Evolutionary conservation across 2,329 filamentous ascomycete genomes (phyloP).

Genomic region (Colletotrichum godetiae): DNA sequence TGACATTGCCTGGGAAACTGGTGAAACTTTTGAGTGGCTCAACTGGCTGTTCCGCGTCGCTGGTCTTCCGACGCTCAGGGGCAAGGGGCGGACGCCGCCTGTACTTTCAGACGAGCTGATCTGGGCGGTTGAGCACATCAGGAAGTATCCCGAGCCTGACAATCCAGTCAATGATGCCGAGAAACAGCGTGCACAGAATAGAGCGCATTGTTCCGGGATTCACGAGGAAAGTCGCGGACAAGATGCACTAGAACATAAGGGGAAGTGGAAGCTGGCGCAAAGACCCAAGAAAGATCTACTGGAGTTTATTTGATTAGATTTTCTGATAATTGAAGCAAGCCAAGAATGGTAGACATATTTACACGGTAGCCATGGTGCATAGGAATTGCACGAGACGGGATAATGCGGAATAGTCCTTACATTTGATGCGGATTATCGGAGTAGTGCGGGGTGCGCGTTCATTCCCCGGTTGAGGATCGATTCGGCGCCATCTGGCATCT

Average conservation of each 20-base stretch:
- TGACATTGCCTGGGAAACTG: conserved; percentile 62
- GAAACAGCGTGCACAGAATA: background rate
- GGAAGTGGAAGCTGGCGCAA: background rate
- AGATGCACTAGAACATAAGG: background rate
- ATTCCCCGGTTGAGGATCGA: background rate
- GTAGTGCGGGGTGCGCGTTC: background rate
- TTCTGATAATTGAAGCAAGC: background rate
- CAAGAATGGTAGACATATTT: too few species aligned
- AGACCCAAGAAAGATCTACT: conserved; percentile 23
- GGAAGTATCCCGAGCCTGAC: conserved; percentile 56
- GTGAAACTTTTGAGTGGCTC: conserved; percentile 62
- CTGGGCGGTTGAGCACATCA: conserved; percentile 60
- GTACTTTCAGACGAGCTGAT: conserved; percentile 54
- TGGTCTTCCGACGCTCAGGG: conserved; percentile 59
- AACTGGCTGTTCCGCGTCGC: conserved; percentile 58
- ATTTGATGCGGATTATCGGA: background rate
- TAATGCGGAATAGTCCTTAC: background rate
- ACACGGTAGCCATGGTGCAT: too few species aligned
- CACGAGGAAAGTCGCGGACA: background rate
- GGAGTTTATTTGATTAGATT: conserved; percentile 8
- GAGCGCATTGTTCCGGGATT: background rate
- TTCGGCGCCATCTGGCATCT: background rate
- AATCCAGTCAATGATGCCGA: conserved; percentile 24
- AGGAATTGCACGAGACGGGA: background rate
- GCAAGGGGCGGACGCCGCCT: conserved; percentile 59